These are phyloP conservation scores for Lupinus albus DNA, from an alignment of 306 rosid species.

Conservation along the genomic window DNA sequence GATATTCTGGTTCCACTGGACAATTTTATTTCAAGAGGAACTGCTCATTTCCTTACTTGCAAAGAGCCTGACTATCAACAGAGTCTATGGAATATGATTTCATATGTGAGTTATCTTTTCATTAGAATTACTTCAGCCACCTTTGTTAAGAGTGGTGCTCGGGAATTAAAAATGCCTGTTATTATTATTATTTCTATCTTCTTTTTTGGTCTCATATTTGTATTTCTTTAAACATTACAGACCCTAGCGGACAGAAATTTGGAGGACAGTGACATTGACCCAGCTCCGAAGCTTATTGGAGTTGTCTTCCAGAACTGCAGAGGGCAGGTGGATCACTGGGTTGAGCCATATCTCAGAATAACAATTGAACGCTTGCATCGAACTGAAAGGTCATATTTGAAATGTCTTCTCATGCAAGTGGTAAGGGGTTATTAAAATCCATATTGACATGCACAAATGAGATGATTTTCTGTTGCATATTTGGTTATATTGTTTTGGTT, in stretches of 20 bases:
- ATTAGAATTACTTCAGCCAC: not conserved
- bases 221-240: constrained; percentile 48
- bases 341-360: constrained; percentile 85
- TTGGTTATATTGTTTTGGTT: constrained; percentile 10
- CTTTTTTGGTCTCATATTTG: constrained; percentile 20
- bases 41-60: no score
- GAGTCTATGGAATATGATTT: no score
- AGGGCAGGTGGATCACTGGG: constrained; percentile 97
- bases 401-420: constrained; percentile 93
- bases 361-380: constrained; percentile 75
- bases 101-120: no score
- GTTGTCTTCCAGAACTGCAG: constrained; percentile 85
- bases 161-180: constrained; percentile 12
- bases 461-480: not conserved
- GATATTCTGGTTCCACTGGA: no score
- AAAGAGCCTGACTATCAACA: no score
- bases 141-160: constrained; percentile 11
- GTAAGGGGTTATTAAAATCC: constrained; percentile 51
- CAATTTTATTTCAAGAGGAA: no score
- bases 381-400: constrained; percentile 69
- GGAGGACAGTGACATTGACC: constrained; percentile 89
- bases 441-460: not conserved
- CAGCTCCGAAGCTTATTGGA: constrained; percentile 93
- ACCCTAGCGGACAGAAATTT: constrained; percentile 75
- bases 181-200: constrained; percentile 18